Evolutionary conservation across 352 stramenopile genomes (phyloP).

Genomic region (Phytophthora idaei): DNA sequence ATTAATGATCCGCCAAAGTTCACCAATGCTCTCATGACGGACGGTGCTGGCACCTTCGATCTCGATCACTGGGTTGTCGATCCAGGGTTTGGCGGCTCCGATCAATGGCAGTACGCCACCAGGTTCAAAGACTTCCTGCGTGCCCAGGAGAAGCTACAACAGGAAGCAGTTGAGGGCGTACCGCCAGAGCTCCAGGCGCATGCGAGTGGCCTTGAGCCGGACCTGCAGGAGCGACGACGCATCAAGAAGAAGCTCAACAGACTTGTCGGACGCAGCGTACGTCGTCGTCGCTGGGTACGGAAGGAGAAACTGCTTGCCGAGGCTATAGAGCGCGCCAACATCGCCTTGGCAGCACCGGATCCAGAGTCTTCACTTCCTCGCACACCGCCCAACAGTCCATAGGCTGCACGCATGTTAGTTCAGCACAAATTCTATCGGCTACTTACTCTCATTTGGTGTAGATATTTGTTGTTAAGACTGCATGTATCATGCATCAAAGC

Average conservation of each 20-base stretch:
- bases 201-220: conserved; percentile 30
- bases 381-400: conserved; percentile 12
- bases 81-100: conserved; percentile 64
- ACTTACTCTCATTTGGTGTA: conserved; percentile 15
- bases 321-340: conserved; percentile 37
- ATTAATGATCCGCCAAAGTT: conserved; percentile 78
- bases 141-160: conserved; percentile 52
- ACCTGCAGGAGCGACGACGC: conserved; percentile 58
- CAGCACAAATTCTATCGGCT: conserved; percentile 23
- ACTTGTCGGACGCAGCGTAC: conserved; percentile 78
- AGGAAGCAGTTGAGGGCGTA: conserved; percentile 26
- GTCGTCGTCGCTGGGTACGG: conserved; percentile 79
- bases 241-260: conserved; percentile 87
- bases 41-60: conserved; percentile 63
- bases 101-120: conserved; percentile 88
- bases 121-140: conserved; percentile 87
- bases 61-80: conserved; percentile 83
- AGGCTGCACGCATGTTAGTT: conserved; percentile 32
- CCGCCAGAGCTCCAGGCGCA: conserved; percentile 24
- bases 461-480: conserved; percentile 10
- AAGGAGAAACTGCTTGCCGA: conserved; percentile 74
- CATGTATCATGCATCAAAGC: conserved; percentile 36
- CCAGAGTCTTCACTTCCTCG: conserved; percentile 6
- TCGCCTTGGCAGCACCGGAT: conserved; percentile 32
- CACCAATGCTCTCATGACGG: conserved; percentile 78